Percentiles rank a stretch among this genome's conserved stretches.
Evolutionary conservation across 2,329 filamentous ascomycete species (phyloP).

Genomic region (Fusarium zealandicum): DNA sequence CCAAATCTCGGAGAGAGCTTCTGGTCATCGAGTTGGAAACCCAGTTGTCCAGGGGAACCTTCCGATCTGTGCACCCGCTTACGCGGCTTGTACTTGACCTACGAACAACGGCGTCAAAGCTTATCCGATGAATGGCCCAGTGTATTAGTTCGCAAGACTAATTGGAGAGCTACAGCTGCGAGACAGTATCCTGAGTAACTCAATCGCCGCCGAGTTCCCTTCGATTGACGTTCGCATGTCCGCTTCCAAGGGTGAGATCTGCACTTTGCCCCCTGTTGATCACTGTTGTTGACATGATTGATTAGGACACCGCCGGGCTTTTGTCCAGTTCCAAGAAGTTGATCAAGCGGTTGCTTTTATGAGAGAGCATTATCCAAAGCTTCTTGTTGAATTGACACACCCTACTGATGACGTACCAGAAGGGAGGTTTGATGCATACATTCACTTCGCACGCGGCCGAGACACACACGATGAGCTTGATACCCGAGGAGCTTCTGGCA

Average conservation of each 20-base stretch:
- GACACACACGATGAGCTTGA: constrained; percentile 45
- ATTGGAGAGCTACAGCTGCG: constrained; percentile 45
- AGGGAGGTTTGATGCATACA: constrained; percentile 48
- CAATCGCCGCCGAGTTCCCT: constrained; percentile 47
- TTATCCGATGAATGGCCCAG: constrained; percentile 14
- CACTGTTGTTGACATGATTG: constrained; percentile 18
- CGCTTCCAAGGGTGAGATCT: constrained; percentile 44
- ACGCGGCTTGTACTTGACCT: constrained; percentile 9
- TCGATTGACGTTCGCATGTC: constrained; percentile 51
- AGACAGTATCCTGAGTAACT: constrained; percentile 46
- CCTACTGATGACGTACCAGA: constrained; percentile 51
- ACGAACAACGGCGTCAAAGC: constrained; percentile 10
- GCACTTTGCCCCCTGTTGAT: neutral
- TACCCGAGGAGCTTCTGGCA: constrained; percentile 26
- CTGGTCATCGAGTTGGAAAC: constrained; percentile 17
- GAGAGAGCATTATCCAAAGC: constrained; percentile 52
- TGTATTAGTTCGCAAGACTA: constrained; percentile 38
- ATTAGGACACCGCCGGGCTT: constrained; percentile 51
- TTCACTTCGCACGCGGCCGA: constrained; percentile 52
- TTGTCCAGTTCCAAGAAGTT: constrained; percentile 52
- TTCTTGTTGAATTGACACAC: constrained; percentile 47
- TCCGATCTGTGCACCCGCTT: neutral
- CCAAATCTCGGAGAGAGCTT: constrained; percentile 4
- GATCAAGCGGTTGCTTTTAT: constrained; percentile 52
- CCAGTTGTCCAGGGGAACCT: constrained; percentile 8